Evolutionary conservation across 257 asterid species (phyloP).

Genomic region (Rubia yunnanensis): DNA sequence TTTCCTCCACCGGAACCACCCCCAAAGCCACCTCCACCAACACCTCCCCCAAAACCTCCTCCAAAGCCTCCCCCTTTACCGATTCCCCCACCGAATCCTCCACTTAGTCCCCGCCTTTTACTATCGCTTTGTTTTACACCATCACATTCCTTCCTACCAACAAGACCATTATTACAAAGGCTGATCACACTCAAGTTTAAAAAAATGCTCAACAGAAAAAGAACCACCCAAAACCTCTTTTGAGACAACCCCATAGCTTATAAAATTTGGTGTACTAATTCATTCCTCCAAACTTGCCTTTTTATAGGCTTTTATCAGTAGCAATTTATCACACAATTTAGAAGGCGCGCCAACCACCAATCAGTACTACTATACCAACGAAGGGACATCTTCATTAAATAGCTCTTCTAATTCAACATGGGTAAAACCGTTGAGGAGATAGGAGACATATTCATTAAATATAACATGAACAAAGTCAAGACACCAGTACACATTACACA

Average conservation of each 20-base stretch:
- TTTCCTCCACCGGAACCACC: background rate
- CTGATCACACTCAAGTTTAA: background rate
- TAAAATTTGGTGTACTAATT: background rate
- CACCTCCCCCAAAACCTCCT: background rate
- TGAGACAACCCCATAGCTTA: background rate
- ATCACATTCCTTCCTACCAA: slow-evolving; percentile 2
- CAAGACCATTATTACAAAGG: background rate
- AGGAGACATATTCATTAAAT: background rate
- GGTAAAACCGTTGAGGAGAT: slow-evolving; percentile 8
- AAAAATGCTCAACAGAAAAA: slow-evolving; percentile 2
- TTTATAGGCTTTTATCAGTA: background rate
- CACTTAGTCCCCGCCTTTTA: background rate
- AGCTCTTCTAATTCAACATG: background rate
- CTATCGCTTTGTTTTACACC: too few relatives aligned
- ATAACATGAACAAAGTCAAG: background rate
- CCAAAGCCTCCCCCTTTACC: slow-evolving; percentile 5
- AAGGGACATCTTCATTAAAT: background rate
- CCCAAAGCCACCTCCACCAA: background rate
- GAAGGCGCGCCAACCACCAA: background rate
- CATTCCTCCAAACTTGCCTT: background rate
- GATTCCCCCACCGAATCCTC: background rate
- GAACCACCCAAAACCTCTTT: background rate
- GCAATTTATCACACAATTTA: background rate
- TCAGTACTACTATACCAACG: background rate
- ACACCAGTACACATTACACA: background rate